Percentiles rank a stretch among this genome's conserved stretches.
Conservation (phyloP, 1,284 basidiomycete species). For the Abortiporus biennis region DNA sequence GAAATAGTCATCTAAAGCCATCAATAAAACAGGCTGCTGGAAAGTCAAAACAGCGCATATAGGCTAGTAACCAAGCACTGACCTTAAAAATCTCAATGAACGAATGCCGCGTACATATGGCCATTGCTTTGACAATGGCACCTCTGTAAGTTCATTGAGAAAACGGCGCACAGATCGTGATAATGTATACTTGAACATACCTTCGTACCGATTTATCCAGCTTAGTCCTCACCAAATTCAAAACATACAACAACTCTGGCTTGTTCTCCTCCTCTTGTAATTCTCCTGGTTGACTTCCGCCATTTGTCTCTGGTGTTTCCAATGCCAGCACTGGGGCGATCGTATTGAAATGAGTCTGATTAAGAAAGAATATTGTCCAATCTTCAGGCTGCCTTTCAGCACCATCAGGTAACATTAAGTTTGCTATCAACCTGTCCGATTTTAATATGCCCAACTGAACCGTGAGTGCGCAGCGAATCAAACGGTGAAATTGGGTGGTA, state of each 20-base stretch:
- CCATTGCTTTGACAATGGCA: slow-evolving; percentile 93
- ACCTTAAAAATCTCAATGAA: slow-evolving; percentile 99
- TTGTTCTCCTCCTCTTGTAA: slow-evolving; percentile 29
- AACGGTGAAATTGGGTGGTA: slow-evolving; percentile 3
- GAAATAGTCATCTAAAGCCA: slow-evolving; percentile 96
- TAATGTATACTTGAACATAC: slow-evolving; percentile 37
- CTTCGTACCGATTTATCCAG: slow-evolving; percentile 83
- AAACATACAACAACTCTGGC: slow-evolving; percentile 78
- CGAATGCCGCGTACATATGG: slow-evolving; percentile 91
- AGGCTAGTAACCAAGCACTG: slow-evolving; percentile 15
- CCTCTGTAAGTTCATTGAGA: slow-evolving; percentile 50
- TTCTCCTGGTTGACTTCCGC: slow-evolving; percentile 31
- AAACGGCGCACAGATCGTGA: slow-evolving; percentile 6
- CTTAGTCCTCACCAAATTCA: slow-evolving; percentile 95
- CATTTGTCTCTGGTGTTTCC: slow-evolving; percentile 49
- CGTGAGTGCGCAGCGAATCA: not conserved
- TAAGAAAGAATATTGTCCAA: slow-evolving; percentile 98
- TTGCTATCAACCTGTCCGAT: slow-evolving; percentile 81
- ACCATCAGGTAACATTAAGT: slow-evolving; percentile 98
- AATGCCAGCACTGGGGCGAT: slow-evolving; percentile 78
- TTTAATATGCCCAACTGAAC: slow-evolving; percentile 48
- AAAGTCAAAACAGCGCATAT: not conserved
- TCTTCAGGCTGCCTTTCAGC: slow-evolving; percentile 92
- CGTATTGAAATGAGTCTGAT: slow-evolving; percentile 84
- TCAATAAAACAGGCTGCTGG: slow-evolving; percentile 78